These are phyloP conservation scores for Populus trichocarpa DNA, from an alignment of 441 rosid species.

Conservation along the genomic window DNA sequence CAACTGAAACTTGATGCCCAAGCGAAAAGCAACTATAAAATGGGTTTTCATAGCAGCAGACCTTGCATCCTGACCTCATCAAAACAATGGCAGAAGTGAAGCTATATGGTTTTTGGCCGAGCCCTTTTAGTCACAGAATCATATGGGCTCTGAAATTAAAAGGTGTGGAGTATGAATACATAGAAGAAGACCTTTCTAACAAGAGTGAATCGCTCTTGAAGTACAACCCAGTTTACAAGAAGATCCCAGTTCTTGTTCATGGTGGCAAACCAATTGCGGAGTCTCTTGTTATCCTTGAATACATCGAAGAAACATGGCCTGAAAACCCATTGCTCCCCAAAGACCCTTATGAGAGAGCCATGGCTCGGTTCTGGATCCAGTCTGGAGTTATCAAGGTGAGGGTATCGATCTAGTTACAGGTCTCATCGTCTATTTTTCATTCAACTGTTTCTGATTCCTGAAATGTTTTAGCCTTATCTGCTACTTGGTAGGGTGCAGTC, in stretches of 20 bases:
- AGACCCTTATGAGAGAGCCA: slow-evolving; percentile 21
- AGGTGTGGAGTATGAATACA: slow-evolving; percentile 12
- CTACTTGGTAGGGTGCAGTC: no score
- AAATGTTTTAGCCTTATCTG: not conserved
- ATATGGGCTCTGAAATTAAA: slow-evolving; percentile 31
- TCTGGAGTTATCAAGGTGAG: slow-evolving; percentile 13
- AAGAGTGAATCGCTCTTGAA: slow-evolving; percentile 11
- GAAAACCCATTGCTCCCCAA: slow-evolving; percentile 12
- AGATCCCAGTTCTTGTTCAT: slow-evolving; percentile 18
- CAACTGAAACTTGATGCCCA: not conserved
- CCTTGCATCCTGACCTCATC: not conserved
- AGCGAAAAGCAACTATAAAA: not conserved
- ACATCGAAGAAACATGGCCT: slow-evolving; percentile 26
- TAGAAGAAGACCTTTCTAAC: slow-evolving; percentile 9
- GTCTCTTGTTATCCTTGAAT: slow-evolving; percentile 18
- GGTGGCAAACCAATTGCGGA: slow-evolving; percentile 12
- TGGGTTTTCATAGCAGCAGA: not conserved
- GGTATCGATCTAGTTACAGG: not conserved
- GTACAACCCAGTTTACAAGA: slow-evolving; percentile 17
- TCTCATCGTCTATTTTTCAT: not conserved
- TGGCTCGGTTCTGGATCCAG: slow-evolving; percentile 25
- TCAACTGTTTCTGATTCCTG: not conserved
- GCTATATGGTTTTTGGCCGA: slow-evolving; percentile 27
- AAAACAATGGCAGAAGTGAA: slow-evolving; percentile 14
- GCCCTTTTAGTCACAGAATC: slow-evolving; percentile 32